phyloP scores from a whole-genome alignment of 352 stramenopile genomes.

The Pythium chondricola region DNA sequence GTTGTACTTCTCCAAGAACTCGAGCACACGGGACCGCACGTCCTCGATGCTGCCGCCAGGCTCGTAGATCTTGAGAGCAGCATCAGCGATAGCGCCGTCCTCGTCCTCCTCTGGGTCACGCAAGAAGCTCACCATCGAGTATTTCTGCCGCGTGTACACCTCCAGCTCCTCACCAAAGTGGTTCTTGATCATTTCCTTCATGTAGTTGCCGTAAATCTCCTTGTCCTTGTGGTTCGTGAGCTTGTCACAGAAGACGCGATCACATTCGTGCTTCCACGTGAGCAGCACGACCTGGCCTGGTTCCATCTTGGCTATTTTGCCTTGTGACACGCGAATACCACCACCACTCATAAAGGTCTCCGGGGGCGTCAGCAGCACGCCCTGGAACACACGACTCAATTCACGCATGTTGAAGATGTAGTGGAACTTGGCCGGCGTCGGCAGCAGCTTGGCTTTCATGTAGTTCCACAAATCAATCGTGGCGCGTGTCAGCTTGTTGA shows the following conservation, averaged over 20 bases:
- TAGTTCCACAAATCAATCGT: constrained; percentile 97
- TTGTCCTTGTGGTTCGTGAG: constrained; percentile 97
- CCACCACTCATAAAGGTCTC: constrained; percentile 93
- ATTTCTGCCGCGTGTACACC: constrained; percentile 54
- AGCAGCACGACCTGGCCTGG: constrained; percentile 89
- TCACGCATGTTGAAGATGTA: constrained; percentile 99
- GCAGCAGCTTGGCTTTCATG: constrained; percentile 97
- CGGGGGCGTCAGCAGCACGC: constrained; percentile 93
- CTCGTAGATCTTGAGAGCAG: constrained; percentile 97
- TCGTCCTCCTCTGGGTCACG: constrained; percentile 96
- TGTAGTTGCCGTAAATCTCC: constrained; percentile 89
- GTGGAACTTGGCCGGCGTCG: constrained; percentile 97
- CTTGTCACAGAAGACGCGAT: constrained; percentile 98
- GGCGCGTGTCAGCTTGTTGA: constrained; percentile 92
- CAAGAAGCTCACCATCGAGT: constrained; percentile 97
- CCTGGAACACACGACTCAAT: constrained; percentile 96
- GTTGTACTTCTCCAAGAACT: constrained; percentile 98
- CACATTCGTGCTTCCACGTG: constrained; percentile 98
- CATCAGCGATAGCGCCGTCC: constrained; percentile 91
- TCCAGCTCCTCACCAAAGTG: constrained; percentile 89
- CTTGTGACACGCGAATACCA: constrained; percentile 71
- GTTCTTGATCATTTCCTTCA: constrained; percentile 88
- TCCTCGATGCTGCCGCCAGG: constrained; percentile 90
- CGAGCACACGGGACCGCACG: constrained; percentile 88
- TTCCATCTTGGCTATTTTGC: constrained; percentile 87